Base-by-base conservation (phyloP, 2,329 filamentous ascomycete genomes). In the Neofusicoccum sp. region DNA sequence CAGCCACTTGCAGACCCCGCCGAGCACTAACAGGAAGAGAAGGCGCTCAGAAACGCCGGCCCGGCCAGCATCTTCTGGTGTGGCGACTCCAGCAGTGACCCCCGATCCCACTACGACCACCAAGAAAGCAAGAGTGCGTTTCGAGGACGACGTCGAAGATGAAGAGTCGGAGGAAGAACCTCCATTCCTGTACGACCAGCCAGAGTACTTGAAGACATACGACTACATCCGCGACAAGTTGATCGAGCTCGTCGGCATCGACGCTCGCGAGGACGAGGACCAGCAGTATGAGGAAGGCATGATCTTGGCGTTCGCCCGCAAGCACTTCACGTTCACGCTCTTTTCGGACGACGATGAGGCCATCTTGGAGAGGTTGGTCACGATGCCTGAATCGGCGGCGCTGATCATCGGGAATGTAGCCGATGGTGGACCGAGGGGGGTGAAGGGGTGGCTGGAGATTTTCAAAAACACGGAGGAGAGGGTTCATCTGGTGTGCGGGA, bases 131-230 rank as follows among this genome's bases (percentile, higher is more conserved):
- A n/a, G n/a, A n/a, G n/a, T n/a, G n/a, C n/a, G n/a, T n/a, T n/a
- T n/a, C 16, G 9, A 24, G 12, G 41, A 44, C 14, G 24, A 31
- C 9, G 44, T 12, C 11, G 44, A 31, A 11, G 28, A 20, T 12
- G 45, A 16, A n/a, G 45, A 48, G 30, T 12, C 7, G 7, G 5
- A 20, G 40, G 14, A 43, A 6, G 33, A 14, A 7, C 5, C 28
- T 14, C n/a, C n/a, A n/a, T 56, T 56, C 28, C 16, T 31, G 2
- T 28, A 56, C n/a, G 3, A 30, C 6, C 8, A 20, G 16, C 57
- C 57, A 1, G 34, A 49, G 6, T 60, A 60, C 16, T 11, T 60
- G 9, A n/a, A 51, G 8, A 51, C 45, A 28, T 60, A 60, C 45
- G 8, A 26, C 0, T 11, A 60, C 33, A 16, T 60, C 11, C 28